A percentile compares a stretch with the other conserved stretches of the same genome.
phyloP scores from a whole-genome alignment of 192 early-diverging fungal species.

The Coemansia pectinata region DNA sequence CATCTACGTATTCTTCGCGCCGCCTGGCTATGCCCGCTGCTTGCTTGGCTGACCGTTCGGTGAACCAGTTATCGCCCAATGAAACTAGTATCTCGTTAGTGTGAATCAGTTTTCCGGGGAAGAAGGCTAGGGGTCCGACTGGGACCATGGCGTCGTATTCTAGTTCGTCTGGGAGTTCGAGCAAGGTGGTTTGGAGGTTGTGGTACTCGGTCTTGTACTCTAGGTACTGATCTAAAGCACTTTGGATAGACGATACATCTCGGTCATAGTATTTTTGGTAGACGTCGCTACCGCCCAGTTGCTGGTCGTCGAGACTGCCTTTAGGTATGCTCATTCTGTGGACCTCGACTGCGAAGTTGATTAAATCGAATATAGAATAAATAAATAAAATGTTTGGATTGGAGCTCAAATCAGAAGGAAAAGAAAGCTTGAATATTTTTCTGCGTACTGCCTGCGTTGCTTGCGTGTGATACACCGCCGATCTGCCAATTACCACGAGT shows the following conservation, averaged over 20 bases:
- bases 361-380: neutral
- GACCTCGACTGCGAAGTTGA: neutral
- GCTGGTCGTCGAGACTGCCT: neutral
- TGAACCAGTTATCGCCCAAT: constrained; percentile 94
- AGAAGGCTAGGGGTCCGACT: constrained; percentile 83
- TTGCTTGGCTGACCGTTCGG: constrained; percentile 73
- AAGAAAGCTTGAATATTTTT: neutral
- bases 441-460: neutral
- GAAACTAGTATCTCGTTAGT: constrained; percentile 91
- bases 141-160: constrained; percentile 64
- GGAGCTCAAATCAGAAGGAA: neutral
- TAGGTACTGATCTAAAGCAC: constrained; percentile 23
- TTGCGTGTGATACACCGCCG: neutral
- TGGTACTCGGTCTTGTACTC: constrained; percentile 42
- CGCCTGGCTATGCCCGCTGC: constrained; percentile 73
- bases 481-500: neutral
- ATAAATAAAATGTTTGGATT: neutral
- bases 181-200: constrained; percentile 31
- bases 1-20: constrained; percentile 48
- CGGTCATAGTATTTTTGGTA: constrained; percentile 23
- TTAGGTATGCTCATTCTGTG: constrained; percentile 8
- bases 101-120: constrained; percentile 81
- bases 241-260: neutral
- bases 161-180: constrained; percentile 23
- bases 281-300: neutral